Conservation (phyloP, 768 basidiomycete genomes). For the Lyophyllum atratum region DNA sequence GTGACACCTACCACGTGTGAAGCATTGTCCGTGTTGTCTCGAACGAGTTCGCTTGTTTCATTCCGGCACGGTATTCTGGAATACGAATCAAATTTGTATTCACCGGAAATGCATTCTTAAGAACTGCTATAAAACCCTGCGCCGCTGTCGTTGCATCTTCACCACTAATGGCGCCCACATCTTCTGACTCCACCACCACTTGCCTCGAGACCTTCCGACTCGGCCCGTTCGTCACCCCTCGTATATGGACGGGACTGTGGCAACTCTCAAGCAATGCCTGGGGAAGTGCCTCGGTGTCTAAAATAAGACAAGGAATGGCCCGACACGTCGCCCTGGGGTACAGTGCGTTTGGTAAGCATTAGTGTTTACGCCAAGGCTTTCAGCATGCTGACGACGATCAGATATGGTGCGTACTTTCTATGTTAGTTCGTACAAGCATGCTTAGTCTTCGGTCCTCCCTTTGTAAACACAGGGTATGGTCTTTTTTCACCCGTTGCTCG, state of each 20-base stretch:
- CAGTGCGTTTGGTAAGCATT: constrained; percentile 57
- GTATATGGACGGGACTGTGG: constrained; percentile 82
- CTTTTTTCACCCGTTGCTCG: background rate
- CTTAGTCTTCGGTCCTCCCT: background rate
- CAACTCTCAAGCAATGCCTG: constrained; percentile 86
- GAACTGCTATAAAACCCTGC: constrained; percentile 2
- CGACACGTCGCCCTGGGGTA: constrained; percentile 63
- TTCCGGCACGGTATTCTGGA: background rate
- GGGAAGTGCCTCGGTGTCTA: constrained; percentile 70
- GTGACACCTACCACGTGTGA: background rate
- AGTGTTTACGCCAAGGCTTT: background rate
- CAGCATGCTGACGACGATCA: constrained; percentile 20
- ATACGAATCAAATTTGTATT: background rate
- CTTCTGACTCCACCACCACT: constrained; percentile 14
- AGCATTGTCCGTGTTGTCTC: background rate
- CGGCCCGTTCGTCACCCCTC: constrained; percentile 58
- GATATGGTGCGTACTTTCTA: constrained; percentile 52
- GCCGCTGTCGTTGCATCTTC: background rate
- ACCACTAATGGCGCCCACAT: constrained; percentile 16
- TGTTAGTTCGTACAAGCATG: background rate
- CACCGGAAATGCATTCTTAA: background rate
- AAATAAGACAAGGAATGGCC: constrained; percentile 68
- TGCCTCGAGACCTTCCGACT: constrained; percentile 50
- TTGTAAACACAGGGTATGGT: constrained; percentile 12
- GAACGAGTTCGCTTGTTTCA: constrained; percentile 4